A percentile compares a stretch with the other conserved stretches of the same genome.
Evolutionary conservation across 2,329 filamentous ascomycete species (phyloP).

Genomic region (Macrophomina tecta): DNA sequence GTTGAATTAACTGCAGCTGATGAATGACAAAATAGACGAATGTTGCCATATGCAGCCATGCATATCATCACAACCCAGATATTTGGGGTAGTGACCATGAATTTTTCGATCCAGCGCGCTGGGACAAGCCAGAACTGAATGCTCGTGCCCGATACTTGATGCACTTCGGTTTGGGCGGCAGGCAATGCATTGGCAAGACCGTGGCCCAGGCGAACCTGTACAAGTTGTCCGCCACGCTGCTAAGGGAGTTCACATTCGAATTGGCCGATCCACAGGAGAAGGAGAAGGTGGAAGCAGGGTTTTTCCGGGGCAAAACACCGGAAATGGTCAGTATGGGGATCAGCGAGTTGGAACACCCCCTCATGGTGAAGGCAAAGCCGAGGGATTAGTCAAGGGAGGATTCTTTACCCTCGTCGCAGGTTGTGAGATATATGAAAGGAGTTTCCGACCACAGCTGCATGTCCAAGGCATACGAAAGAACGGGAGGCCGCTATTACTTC

Average conservation of each 20-base stretch:
- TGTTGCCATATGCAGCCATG: constrained; percentile 42
- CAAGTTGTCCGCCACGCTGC: constrained; percentile 42
- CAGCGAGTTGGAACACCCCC: constrained; percentile 13
- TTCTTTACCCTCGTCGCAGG: too few species aligned
- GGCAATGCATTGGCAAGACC: constrained; percentile 43
- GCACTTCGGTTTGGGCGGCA: constrained; percentile 44
- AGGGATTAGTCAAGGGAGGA: not conserved
- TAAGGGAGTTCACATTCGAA: constrained; percentile 39
- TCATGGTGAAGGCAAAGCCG: constrained; percentile 19
- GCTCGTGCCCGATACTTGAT: constrained; percentile 37
- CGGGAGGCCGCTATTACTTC: too few species aligned
- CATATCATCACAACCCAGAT: constrained; percentile 1
- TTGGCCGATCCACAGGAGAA: constrained; percentile 35
- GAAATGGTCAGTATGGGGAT: constrained; percentile 1
- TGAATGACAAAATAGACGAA: constrained; percentile 34
- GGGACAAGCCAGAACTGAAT: constrained; percentile 30
- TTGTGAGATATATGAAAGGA: too few species aligned
- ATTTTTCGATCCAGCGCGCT: constrained; percentile 39
- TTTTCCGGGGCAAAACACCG: not conserved
- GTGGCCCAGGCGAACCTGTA: constrained; percentile 44
- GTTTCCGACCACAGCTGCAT: too few species aligned
- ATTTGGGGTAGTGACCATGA: constrained; percentile 36
- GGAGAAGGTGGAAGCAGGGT: constrained; percentile 1
- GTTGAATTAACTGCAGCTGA: not conserved
- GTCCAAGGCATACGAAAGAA: too few species aligned